Evolutionary conservation across 805 yeast species (phyloP), one percentile per base, ranked within the genome.

Genomic region (Wickerhamiella siamensis): DNA sequence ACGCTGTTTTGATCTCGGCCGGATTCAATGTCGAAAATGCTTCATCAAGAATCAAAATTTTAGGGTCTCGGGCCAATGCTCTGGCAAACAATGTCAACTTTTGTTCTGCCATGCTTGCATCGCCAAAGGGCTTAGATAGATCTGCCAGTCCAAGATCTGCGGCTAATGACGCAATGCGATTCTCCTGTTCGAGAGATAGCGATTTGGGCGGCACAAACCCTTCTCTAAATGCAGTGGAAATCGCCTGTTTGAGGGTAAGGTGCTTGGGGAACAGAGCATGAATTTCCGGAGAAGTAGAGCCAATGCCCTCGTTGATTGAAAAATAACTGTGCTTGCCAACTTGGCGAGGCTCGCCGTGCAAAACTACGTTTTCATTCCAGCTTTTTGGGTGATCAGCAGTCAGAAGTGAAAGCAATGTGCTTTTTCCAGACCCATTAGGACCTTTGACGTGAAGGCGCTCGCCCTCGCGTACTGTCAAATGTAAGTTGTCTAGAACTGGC

Each of bases 341-440:
- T 45, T 69, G 70, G 33, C 96, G 70, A 6, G 76, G 71, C 26
- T 69, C 68, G 0, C 86, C 84, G 50, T 79, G 69, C 36, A 84
- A 64, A 5, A 64, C 60, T 18, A 91, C 69, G 18, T 70, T 73
- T 4, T 74, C 69, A 50, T 75, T 78, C 97, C 97, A 88, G 2
- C 95, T 78, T 60, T 88, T 95, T 1, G 98, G 98, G 57, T 88
- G 98, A 52, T 88, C 98, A 3, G 94, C 86, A 0, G 95, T 86
- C 22, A 88, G 67, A 36, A 91, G 58, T 2, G 96, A 75, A 14
- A 91, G 60, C 19, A 88, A 61, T 0, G 98, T 91, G 1, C 95
- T 82, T 58, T 88, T 88, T 0, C 98, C 98, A 0, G 93, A 71
- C 1, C 98, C 98, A 50, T 91, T 88, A 44, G 75, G 73, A 2